A percentile compares a stretch with the other conserved stretches of the same genome.
Conservation (phyloP, 345 rosid species). For the Lumnitzera racemosa region DNA sequence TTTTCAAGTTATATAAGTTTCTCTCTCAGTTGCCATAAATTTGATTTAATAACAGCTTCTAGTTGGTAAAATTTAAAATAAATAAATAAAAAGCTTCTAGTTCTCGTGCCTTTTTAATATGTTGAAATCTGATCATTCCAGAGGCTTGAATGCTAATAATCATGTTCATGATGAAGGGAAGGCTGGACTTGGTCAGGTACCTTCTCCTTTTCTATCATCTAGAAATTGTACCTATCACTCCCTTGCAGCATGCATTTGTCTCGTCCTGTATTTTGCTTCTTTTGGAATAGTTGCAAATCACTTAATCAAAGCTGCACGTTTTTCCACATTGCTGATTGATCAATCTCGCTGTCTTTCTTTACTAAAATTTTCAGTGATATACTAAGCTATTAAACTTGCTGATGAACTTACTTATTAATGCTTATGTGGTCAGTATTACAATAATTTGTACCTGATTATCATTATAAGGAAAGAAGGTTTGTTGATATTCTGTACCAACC, state of each 20-base stretch:
- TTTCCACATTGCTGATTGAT: no score
- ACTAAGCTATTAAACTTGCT: not conserved
- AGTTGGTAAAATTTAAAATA: not conserved
- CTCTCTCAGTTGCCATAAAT: not conserved
- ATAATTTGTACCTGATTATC: not conserved
- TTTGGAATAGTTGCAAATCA: not conserved
- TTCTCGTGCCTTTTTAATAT: not conserved
- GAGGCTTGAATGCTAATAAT: constrained; percentile 26
- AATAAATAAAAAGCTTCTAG: not conserved
- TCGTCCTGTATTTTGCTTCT: not conserved
- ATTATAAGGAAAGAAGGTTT: not conserved
- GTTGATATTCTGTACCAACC: not conserved
- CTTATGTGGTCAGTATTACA: not conserved
- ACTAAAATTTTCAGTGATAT: not conserved
- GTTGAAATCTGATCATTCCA: constrained; percentile 28
- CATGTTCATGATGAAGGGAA: constrained; percentile 31
- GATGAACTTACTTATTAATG: constrained; percentile 1
- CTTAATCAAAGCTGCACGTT: no score
- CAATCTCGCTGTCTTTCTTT: no score
- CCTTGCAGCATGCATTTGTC: constrained; percentile 1
- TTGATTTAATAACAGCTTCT: not conserved
- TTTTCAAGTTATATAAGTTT: not conserved
- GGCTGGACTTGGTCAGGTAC: constrained; percentile 48
- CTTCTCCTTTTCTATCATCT: constrained; percentile 10
- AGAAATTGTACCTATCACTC: not conserved